Percentiles rank a stretch among this genome's conserved stretches.
Evolutionary conservation across 2,329 filamentous ascomycete species (phyloP).

Genomic region (Niveomyces coronatus): DNA sequence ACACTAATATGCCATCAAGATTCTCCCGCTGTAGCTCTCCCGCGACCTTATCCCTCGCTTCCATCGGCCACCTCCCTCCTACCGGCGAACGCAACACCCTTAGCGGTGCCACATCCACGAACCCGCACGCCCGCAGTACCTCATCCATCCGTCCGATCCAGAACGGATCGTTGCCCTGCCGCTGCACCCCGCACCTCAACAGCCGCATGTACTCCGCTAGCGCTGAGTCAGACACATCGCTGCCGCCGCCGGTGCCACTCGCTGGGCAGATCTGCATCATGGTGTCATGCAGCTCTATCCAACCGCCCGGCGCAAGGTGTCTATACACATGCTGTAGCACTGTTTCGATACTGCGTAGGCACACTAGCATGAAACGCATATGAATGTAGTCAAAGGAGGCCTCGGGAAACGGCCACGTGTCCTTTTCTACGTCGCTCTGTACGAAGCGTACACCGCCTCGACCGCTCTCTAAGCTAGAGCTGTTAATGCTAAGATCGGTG

Average conservation of each 20-base stretch:
- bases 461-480: constrained; percentile 19
- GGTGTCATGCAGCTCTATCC: constrained; percentile 21
- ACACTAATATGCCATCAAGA: neutral
- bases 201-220: constrained; percentile 17
- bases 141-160: neutral
- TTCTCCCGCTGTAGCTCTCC: neutral
- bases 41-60: constrained; percentile 31
- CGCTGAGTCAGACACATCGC: constrained; percentile 17
- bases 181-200: constrained; percentile 13
- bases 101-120: constrained; percentile 23
- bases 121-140: constrained; percentile 16
- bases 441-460: constrained; percentile 21
- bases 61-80: constrained; percentile 33
- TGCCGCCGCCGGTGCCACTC: no score
- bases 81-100: constrained; percentile 28
- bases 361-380: constrained; percentile 26
- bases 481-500: constrained; percentile 26
- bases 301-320: constrained; percentile 34
- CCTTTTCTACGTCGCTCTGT: constrained; percentile 22
- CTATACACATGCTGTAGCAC: constrained; percentile 29
- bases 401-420: constrained; percentile 35
- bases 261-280: constrained; percentile 14
- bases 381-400: constrained; percentile 56
- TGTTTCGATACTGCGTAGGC: neutral
- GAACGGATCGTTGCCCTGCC: constrained; percentile 15